These are phyloP conservation scores for Turnera subulata DNA, from an alignment of 345 rosid genomes.

Conservation along the genomic window DNA sequence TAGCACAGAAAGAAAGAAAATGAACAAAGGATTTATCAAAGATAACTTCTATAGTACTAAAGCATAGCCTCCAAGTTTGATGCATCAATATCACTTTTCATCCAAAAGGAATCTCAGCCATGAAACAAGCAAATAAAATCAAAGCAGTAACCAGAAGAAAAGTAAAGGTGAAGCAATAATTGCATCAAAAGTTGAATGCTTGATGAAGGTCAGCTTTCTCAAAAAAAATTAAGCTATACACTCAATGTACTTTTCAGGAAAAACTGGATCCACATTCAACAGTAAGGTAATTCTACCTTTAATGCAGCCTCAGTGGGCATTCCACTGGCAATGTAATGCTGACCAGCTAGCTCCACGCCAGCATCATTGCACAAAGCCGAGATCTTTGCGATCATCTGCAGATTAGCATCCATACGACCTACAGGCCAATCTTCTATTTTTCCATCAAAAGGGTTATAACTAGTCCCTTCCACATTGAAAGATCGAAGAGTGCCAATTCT, in stretches of 20 bases:
- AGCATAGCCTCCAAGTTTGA: slow-evolving; percentile 1
- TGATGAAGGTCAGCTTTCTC: not conserved
- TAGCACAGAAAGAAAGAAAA: slow-evolving; percentile 22
- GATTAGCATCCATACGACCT: slow-evolving; percentile 78
- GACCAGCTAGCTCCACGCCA: slow-evolving; percentile 60
- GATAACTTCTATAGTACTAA: not conserved
- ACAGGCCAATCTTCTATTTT: slow-evolving; percentile 64
- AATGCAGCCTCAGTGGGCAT: slow-evolving; percentile 98
- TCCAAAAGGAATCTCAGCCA: slow-evolving; percentile 4
- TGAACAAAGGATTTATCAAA: slow-evolving; percentile 2
- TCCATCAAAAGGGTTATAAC: slow-evolving; percentile 82
- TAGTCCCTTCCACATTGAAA: slow-evolving; percentile 78
- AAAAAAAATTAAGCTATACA: not conserved
- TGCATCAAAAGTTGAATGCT: no score
- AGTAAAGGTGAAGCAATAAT: no score
- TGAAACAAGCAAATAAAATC: not conserved
- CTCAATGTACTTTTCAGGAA: not conserved
- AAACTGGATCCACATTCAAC: no score
- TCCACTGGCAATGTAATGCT: slow-evolving; percentile 62
- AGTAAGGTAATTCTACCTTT: slow-evolving; percentile 46
- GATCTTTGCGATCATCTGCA: slow-evolving; percentile 82
- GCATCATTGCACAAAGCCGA: slow-evolving; percentile 92
- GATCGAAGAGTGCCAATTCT: slow-evolving; percentile 58
- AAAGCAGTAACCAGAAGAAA: not conserved
- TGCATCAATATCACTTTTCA: slow-evolving; percentile 2